These are phyloP conservation scores for Phoma sp. DNA, from an alignment of 2,329 filamentous ascomycete species.

Conservation along the genomic window DNA sequence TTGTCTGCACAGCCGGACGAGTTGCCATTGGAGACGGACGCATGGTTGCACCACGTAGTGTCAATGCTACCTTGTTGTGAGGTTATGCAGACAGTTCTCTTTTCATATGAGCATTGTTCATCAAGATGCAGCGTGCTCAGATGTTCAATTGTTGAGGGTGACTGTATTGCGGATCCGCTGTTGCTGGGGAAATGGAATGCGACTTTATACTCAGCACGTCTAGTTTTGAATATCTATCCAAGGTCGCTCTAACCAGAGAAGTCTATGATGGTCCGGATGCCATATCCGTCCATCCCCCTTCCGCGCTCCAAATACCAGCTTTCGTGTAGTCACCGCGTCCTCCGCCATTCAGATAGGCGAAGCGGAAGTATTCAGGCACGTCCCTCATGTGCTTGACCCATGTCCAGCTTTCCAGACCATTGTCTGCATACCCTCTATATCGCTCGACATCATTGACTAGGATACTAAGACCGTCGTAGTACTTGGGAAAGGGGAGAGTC, in stretches of 20 bases:
- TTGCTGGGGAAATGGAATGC: too few species aligned
- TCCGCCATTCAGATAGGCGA: conserved; percentile 74
- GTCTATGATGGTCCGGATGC: conserved; percentile 59
- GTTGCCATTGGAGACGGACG: too few species aligned
- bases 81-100: too few species aligned
- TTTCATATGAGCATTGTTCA: too few species aligned
- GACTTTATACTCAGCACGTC: neutral
- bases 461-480: conserved; percentile 77
- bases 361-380: conserved; percentile 75
- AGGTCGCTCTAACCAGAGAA: too few species aligned
- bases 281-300: conserved; percentile 72
- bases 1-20: neutral
- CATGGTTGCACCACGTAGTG: too few species aligned
- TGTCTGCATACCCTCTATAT: conserved; percentile 60
- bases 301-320: conserved; percentile 71
- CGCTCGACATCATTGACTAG: conserved; percentile 87
- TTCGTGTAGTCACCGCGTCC: conserved; percentile 73
- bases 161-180: too few species aligned
- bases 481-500: conserved; percentile 53
- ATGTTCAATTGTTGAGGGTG: too few species aligned
- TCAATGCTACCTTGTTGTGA: too few species aligned
- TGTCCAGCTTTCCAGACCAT: conserved; percentile 54
- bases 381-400: conserved; percentile 62
- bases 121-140: too few species aligned
- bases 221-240: neutral